A percentile compares a stretch with the other conserved stretches of the same genome.
These are phyloP conservation scores for Cutaneotrichosporon dermatis DNA, from an alignment of 1,284 basidiomycete genomes.

Conservation along the genomic window DNA sequence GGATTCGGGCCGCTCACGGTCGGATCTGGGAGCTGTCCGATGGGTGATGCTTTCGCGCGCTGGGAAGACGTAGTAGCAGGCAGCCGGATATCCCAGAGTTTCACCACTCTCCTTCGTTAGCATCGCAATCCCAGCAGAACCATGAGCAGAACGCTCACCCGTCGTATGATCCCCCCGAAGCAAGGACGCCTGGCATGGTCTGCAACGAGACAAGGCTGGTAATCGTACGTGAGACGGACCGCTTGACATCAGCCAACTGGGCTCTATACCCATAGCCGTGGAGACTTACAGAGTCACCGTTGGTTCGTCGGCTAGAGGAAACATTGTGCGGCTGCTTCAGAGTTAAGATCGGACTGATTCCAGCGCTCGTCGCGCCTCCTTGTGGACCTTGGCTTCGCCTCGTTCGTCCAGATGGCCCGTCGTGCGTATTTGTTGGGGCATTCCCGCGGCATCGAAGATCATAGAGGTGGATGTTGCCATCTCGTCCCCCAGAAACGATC, in stretches of 20 bases:
- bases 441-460: constrained; percentile 41
- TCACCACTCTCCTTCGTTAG: constrained; percentile 35
- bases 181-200: constrained; percentile 41
- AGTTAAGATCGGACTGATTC: constrained; percentile 11
- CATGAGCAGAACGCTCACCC: constrained; percentile 26
- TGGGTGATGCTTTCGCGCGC: constrained; percentile 22
- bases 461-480: constrained; percentile 49
- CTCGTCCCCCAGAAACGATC: constrained; percentile 44
- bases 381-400: neutral
- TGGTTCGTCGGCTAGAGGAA: neutral
- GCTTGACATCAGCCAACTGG: constrained; percentile 16
- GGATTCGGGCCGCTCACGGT: constrained; percentile 25
- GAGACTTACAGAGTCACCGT: no score
- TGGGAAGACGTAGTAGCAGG: constrained; percentile 22
- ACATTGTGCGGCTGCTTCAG: constrained; percentile 19
- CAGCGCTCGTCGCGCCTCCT: neutral
- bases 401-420: constrained; percentile 7
- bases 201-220: constrained; percentile 45
- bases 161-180: constrained; percentile 46
- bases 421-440: neutral
- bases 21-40: constrained; percentile 34
- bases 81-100: constrained; percentile 49
- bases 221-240: constrained; percentile 40
- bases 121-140: no score
- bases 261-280: no score